Evolutionary conservation across 140 eudicot species (phyloP).

Genomic region (Ambrosia hybrid): DNA sequence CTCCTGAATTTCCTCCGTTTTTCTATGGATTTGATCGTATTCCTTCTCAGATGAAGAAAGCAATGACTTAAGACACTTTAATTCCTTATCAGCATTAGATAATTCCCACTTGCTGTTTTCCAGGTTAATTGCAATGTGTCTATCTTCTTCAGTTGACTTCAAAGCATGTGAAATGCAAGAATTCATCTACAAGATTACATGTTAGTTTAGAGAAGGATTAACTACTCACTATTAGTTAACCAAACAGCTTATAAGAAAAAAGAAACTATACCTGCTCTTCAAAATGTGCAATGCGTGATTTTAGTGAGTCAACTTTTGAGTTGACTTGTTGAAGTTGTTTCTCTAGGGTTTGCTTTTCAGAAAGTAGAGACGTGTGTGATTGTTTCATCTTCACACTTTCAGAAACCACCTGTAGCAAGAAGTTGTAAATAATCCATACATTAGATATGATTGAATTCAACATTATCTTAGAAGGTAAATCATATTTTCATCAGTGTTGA

Average conservation of each 20-base stretch:
- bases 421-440: not conserved
- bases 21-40: slow-evolving; percentile 67
- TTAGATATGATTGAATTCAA: too few species aligned
- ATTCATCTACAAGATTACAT: slow-evolving; percentile 61
- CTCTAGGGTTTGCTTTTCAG: slow-evolving; percentile 62
- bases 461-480: too few species aligned
- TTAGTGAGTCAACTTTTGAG: slow-evolving; percentile 58
- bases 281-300: slow-evolving; percentile 54
- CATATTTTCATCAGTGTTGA: too few species aligned
- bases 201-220: slow-evolving; percentile 14
- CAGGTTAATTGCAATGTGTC: slow-evolving; percentile 60
- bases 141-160: slow-evolving; percentile 70
- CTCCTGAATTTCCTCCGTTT: slow-evolving; percentile 61
- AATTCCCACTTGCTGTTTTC: slow-evolving; percentile 83
- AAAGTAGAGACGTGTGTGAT: slow-evolving; percentile 50
- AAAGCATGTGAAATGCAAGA: slow-evolving; percentile 57
- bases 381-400: slow-evolving; percentile 97
- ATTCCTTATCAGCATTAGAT: slow-evolving; percentile 81
- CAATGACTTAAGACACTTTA: slow-evolving; percentile 78
- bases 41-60: slow-evolving; percentile 84
- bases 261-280: slow-evolving; percentile 70
- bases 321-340: slow-evolving; percentile 70
- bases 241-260: slow-evolving; percentile 1
- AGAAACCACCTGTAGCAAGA: slow-evolving; percentile 71
- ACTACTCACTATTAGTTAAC: not conserved